Base-by-base conservation (phyloP, 2,329 filamentous ascomycete species). In the Bipolaris oryzae region DNA sequence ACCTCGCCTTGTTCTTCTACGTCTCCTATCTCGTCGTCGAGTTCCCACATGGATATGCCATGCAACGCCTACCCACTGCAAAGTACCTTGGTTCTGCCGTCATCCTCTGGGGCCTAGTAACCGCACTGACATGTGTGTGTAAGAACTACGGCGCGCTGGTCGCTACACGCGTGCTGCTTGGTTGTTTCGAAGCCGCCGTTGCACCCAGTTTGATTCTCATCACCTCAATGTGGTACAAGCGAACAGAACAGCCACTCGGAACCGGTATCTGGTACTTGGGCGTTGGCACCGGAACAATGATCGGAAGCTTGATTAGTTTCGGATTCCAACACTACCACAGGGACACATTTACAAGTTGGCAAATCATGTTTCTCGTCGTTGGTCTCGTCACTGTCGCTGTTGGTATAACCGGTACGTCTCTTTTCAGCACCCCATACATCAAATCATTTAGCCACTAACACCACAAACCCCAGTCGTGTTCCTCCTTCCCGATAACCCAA, bases 291-390 rank as follows among this genome's bases (percentile, higher is more conserved):
- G 66, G 85, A 0, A 85, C 86, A 33, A 84, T 85, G 0, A 79
- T 86, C 0, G 85, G 85, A 44, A 84, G 84, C 0, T 65, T 85
- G 2, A 70, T 85, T 0, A 82, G 83, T 0, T 88, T 85, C 53
- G 85, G 81, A 0, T 87, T 88, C 43, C 86, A 86, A 1, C 79
- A 86, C 60, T 60, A 64, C 3, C 57, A 61, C 3, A 70, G 70
- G 23, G 85, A 86, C 61, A 76, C 79, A 1, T 77, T 89, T 18
- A 78, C 82, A 0, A 83, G 82, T 0, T 89, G 87, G 86, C 84
- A 83, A 64, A 88, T 86, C 63, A 85, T 89, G 63, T 89, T 89
- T 68, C 74, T 90, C 16, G 82, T 89, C n/a, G 85, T 78, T 15
- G 76, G 77, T 2, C 47, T 68, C 0, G 52, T 75, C n/a, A 78